Conservation (phyloP, 768 basidiomycete species). For the Suillus spraguei region DNA sequence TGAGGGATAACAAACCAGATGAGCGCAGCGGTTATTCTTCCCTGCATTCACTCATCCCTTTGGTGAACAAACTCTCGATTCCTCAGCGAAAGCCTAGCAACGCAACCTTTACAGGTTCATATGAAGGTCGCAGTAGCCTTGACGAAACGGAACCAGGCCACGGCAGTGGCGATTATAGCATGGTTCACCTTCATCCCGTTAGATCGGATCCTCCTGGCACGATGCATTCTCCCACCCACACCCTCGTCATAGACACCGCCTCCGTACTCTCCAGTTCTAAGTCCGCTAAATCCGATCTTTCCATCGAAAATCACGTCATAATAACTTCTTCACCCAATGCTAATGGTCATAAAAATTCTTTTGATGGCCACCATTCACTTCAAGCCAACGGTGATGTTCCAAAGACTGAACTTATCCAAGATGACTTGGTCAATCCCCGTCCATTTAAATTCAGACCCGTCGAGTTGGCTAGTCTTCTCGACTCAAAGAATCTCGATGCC, state of each 20-base stretch:
- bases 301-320: slow-evolving; percentile 10
- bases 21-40: slow-evolving; percentile 54
- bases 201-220: slow-evolving; percentile 38
- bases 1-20: slow-evolving; percentile 73
- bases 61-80: slow-evolving; percentile 29
- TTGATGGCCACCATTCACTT: slow-evolving; percentile 23
- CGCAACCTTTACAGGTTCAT: slow-evolving; percentile 52
- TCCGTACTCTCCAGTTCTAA: slow-evolving; percentile 30
- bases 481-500: slow-evolving; percentile 78
- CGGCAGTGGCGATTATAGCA: slow-evolving; percentile 28
- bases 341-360: not conserved
- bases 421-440: slow-evolving; percentile 53
- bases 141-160: slow-evolving; percentile 56
- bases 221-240: slow-evolving; percentile 38
- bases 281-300: slow-evolving; percentile 11
- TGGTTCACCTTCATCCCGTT: slow-evolving; percentile 35
- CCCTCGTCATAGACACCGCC: slow-evolving; percentile 42
- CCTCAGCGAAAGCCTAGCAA: slow-evolving; percentile 61
- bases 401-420: slow-evolving; percentile 36
- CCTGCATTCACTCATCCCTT: slow-evolving; percentile 49
- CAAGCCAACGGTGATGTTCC: slow-evolving; percentile 23
- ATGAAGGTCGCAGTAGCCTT: slow-evolving; percentile 35
- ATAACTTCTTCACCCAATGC: slow-evolving; percentile 12
- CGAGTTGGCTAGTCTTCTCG: slow-evolving; percentile 81
- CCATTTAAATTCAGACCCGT: slow-evolving; percentile 79